Evolutionary conservation across 192 early-diverging fungal genomes (phyloP), one percentile per base, ranked within the genome.

Genomic region (Linnemannia exigua): DNA sequence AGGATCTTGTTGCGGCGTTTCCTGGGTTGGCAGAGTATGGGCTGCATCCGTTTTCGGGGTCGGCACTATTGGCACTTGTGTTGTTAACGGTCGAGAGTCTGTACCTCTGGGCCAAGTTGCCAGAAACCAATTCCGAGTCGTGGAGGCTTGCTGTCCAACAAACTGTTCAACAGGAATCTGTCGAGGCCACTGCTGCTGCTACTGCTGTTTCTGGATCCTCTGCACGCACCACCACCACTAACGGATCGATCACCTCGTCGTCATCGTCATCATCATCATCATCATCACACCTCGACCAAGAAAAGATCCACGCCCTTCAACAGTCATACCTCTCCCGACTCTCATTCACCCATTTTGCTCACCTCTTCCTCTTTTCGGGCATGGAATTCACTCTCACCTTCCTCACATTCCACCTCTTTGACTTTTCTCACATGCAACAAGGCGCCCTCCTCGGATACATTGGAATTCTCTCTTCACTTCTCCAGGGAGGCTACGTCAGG

Each of bases 351-450:
- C 98, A 99, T 81, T 97, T 96, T 79, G 87, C 94, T 20, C 98
- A 96, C 81, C 90, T 98, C 51, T 97, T 99, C 79, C 90, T 96
- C 71, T 99, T 99, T 80, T 96, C 96, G 4, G 98, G 98, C 1
- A 98, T 99, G 97, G 98, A 99, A 90, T 99, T 98, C 90, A 99
- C 97, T 1, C 90, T 99, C 68, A 97, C 97, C 3, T 99, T 99
- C 86, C 88, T 99, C 75, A 99, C 98, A 0, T 96, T 96, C 85
- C 97, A 99, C 88, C 89, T 95, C 36, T 97, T 98, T 74, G 87
- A 91, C 38, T 99, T 97, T 80, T 90, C 91, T 15, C 94, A 98
- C 83, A 93, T 93, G 86, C 93, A 95, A 80, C 98, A 99, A 89
- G 98, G 98, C 20, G 91, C 89, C 68, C 87, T 99, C 5, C 90